Evolutionary conservation across 371 early-diverging fungal genomes (phyloP).

Genomic region (Gilbertella persicaria): DNA sequence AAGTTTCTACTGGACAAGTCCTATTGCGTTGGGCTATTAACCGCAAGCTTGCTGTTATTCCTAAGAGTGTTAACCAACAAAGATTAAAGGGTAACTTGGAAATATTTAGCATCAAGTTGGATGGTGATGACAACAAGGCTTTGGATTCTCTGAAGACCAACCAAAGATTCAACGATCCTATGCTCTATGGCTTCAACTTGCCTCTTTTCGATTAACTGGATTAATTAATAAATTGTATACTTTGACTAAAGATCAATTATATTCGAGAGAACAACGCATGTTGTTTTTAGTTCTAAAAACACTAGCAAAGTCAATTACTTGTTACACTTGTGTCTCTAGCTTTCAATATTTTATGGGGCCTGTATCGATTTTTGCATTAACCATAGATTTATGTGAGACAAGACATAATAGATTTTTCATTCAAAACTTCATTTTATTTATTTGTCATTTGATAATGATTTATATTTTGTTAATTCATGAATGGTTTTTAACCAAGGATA

Average conservation of each 20-base stretch:
- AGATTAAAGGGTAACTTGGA: slow-evolving; percentile 48
- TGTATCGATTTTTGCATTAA: too few species aligned
- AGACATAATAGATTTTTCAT: too few species aligned
- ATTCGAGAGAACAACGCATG: too few species aligned
- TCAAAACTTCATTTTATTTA: neutral
- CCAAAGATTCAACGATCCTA: slow-evolving; percentile 37
- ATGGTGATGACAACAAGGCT: slow-evolving; percentile 27
- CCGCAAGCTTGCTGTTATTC: slow-evolving; percentile 59
- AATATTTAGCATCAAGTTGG: slow-evolving; percentile 30
- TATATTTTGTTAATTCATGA: neutral
- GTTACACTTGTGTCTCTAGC: too few species aligned
- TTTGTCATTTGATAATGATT: neutral
- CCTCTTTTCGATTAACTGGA: slow-evolving; percentile 36
- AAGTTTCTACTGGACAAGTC: slow-evolving; percentile 15
- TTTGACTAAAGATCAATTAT: too few species aligned
- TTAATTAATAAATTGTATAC: slow-evolving; percentile 1
- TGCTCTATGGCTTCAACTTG: slow-evolving; percentile 29
- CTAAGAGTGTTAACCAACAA: slow-evolving; percentile 57
- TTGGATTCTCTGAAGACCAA: slow-evolving; percentile 28
- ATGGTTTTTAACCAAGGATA: slow-evolving; percentile 18
- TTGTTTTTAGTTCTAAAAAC: too few species aligned
- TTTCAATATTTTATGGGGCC: too few species aligned
- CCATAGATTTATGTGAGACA: too few species aligned
- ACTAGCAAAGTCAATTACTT: too few species aligned
- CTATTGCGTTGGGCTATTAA: slow-evolving; percentile 63